Percentiles rank a stretch among this genome's conserved stretches.
Conservation (phyloP, 371 early-diverging fungal species). For the Entomophthora muscae region DNA sequence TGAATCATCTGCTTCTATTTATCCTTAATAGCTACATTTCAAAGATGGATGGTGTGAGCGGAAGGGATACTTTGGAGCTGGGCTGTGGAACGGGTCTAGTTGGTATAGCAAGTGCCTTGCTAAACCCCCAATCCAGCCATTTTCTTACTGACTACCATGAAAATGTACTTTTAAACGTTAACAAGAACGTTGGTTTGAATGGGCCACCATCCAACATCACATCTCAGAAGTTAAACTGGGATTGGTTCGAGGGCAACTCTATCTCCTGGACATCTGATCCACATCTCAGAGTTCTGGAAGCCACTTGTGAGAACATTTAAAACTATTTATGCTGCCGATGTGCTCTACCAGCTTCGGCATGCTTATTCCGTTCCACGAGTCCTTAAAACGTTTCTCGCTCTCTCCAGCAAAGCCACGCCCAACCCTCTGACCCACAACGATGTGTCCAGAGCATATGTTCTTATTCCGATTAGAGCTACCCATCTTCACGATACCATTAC, state of each 20-base stretch:
- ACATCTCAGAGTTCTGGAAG: background rate
- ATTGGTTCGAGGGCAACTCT: background rate
- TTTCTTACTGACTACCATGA: slow-evolving; percentile 2
- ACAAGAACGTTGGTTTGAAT: background rate
- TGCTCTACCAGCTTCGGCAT: slow-evolving; percentile 5
- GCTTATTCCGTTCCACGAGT: slow-evolving; percentile 3
- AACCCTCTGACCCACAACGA: background rate
- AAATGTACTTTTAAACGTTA: background rate
- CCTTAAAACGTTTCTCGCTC: background rate
- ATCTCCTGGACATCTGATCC: background rate
- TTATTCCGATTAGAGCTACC: slow-evolving; percentile 1
- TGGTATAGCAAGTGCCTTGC: background rate
- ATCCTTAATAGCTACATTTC: background rate
- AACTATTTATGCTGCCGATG: slow-evolving; percentile 2
- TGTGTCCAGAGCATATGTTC: background rate
- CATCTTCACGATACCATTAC: slow-evolving; percentile 4
- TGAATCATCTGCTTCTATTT: background rate
- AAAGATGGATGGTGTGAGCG: background rate
- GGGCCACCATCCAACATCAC: background rate
- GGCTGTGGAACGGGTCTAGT: slow-evolving; percentile 7
- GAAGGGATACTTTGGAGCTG: background rate
- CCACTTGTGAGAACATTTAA: background rate
- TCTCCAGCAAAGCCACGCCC: background rate
- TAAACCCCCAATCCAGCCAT: background rate
- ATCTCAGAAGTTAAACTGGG: background rate